Conservation (phyloP, 192 early-diverging fungal genomes). For the Coemansia sp. region DNA sequence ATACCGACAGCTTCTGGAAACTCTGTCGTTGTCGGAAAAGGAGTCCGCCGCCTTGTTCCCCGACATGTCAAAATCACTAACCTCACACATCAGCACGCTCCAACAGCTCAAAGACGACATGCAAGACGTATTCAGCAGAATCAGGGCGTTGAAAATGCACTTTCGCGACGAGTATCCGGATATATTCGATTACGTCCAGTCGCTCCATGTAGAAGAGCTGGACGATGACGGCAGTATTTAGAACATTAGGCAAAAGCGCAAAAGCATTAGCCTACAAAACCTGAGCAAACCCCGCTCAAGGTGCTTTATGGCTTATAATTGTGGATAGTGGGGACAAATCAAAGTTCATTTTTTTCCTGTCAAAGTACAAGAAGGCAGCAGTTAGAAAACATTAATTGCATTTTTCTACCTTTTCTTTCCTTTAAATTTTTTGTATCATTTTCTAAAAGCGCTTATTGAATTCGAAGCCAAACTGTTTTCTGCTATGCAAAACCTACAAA, state of each 20-base stretch:
- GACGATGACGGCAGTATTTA: slow-evolving; percentile 27
- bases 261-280: too few relatives aligned
- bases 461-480: too few relatives aligned
- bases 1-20: slow-evolving; percentile 34
- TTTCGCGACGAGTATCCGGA: slow-evolving; percentile 38
- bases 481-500: too few relatives aligned
- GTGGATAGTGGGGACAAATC: too few relatives aligned
- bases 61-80: slow-evolving; percentile 33
- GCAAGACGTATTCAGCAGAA: slow-evolving; percentile 44
- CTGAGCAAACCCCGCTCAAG: too few relatives aligned
- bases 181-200: slow-evolving; percentile 48
- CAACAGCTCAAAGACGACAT: slow-evolving; percentile 41
- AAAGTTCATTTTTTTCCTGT: too few relatives aligned
- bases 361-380: too few relatives aligned
- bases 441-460: too few relatives aligned
- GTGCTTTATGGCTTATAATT: too few relatives aligned
- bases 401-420: too few relatives aligned
- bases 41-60: slow-evolving; percentile 40
- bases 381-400: too few relatives aligned
- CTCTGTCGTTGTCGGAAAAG: slow-evolving; percentile 30
- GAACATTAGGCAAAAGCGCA: neutral
- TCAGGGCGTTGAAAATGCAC: slow-evolving; percentile 34
- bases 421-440: too few relatives aligned
- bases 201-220: slow-evolving; percentile 43
- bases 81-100: slow-evolving; percentile 25